These are phyloP conservation scores for Stylonectria norvegica DNA, from an alignment of 2,329 filamentous ascomycete species.

Conservation along the genomic window DNA sequence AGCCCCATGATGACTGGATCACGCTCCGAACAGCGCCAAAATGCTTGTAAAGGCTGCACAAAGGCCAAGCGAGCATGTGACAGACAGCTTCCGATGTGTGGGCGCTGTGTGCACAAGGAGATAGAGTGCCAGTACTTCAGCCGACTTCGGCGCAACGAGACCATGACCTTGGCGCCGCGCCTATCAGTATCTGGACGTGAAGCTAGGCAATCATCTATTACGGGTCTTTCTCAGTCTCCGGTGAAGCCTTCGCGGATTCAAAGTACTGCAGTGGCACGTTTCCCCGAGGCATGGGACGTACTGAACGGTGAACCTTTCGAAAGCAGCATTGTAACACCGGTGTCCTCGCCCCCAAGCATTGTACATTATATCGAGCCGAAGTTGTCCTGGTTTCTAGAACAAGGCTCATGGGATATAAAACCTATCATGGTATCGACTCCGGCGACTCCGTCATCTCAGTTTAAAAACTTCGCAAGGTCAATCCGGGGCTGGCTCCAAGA, in stretches of 20 bases:
- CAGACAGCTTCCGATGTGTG: background rate
- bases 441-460: background rate
- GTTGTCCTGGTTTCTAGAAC: background rate
- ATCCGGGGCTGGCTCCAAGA: constrained; percentile 17
- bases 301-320: background rate
- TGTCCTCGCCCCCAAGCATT: too few species aligned
- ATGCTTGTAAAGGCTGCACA: background rate
- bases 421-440: background rate
- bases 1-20: background rate
- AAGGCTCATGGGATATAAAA: background rate
- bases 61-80: background rate
- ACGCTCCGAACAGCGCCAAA: background rate
- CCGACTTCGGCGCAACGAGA: background rate
- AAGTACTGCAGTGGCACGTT: background rate
- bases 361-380: background rate
- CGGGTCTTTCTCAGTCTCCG: too few species aligned
- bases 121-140: background rate
- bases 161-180: background rate
- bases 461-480: background rate
- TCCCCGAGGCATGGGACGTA: background rate
- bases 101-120: background rate
- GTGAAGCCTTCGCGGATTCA: background rate
- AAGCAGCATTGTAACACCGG: too few species aligned
- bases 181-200: background rate
- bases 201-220: background rate